Conservation (phyloP, 805 yeast genomes). For the Myxozyma geophila region DNA sequence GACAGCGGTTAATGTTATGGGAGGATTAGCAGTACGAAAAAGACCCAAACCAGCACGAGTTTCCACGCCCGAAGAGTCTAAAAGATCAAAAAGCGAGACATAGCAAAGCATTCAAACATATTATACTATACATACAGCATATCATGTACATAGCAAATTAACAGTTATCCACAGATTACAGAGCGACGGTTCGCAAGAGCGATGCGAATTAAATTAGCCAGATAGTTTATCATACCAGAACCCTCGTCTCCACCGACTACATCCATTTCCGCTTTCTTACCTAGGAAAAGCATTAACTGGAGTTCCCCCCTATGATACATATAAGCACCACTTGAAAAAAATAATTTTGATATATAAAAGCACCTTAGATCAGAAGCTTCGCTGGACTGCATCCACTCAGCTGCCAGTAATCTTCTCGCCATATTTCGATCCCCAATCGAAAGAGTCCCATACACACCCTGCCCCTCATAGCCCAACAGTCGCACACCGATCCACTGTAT, state of each 20-base stretch:
- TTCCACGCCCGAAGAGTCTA: conserved; percentile 5
- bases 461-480: conserved; percentile 47
- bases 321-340: background rate
- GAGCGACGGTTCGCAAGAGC: background rate
- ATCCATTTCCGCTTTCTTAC: conserved; percentile 64
- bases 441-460: conserved; percentile 41
- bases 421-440: conserved; percentile 44
- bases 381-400: conserved; percentile 8
- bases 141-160: background rate
- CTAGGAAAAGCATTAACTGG: conserved; percentile 57
- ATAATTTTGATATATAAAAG: background rate
- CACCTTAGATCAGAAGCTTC: conserved; percentile 4
- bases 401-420: conserved; percentile 43
- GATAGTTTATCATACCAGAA: conserved; percentile 32
- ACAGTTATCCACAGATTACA: background rate
- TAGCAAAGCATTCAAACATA: background rate
- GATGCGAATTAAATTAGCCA: conserved; percentile 13
- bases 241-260: conserved; percentile 40
- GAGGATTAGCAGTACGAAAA: conserved; percentile 18
- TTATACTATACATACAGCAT: background rate
- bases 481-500: conserved; percentile 50
- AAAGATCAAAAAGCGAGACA: conserved; percentile 3
- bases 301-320: conserved; percentile 51
- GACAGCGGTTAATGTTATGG: conserved; percentile 27
- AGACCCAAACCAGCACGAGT: conserved; percentile 17